Base-by-base conservation (phyloP, 345 rosid species). In the Bruguiera sexangula region DNA sequence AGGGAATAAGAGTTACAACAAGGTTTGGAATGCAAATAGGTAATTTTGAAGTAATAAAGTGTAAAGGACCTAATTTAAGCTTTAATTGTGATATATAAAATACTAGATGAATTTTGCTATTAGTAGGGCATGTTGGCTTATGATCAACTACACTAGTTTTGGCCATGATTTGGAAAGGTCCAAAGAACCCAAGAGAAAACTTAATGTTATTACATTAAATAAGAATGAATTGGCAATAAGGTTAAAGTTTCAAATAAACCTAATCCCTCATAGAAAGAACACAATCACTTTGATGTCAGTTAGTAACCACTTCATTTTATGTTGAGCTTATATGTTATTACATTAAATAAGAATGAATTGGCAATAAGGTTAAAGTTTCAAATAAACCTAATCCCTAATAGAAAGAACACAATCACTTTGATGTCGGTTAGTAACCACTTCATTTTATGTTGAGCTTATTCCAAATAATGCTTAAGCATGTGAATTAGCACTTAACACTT, bases 401-500 rank as follows among this genome's bases (percentile, higher is more conserved):
- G 11, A 0, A 59, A 27, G 2, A 2, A 4, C 36, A 6, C 3
- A 3, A 8, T 29, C 8, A 3, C 1, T 11, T 59, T 34, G 7
- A 5, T 59, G 27, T 0, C 1, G 5, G 18, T 59, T 3, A 21
- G 36, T n/a, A 6, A 5, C 11, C 3, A 2, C 3, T 9, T 24
- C 10, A 60, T 60, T 0, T 0, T 3, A 29, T 26, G 1, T 1
- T 27, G 6, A 7, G 63, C 21, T 24, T 2, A 30, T 5, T 30
- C 0, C 6, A 60, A 27, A 18, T 30, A 2, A 30, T 7, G 27
- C 15, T 60, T 60, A 18, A 60, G 16, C 21, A 6, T 6, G 2
- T 4, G 3, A 6, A 31, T 0, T 1, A 30, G 0, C 2, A 2
- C 0, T 0, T 1, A 30, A 0, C 2, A 2, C 0, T 29, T 60